Conservation (phyloP, 2,329 filamentous ascomycete species). For the Fusarium aywerte region DNA sequence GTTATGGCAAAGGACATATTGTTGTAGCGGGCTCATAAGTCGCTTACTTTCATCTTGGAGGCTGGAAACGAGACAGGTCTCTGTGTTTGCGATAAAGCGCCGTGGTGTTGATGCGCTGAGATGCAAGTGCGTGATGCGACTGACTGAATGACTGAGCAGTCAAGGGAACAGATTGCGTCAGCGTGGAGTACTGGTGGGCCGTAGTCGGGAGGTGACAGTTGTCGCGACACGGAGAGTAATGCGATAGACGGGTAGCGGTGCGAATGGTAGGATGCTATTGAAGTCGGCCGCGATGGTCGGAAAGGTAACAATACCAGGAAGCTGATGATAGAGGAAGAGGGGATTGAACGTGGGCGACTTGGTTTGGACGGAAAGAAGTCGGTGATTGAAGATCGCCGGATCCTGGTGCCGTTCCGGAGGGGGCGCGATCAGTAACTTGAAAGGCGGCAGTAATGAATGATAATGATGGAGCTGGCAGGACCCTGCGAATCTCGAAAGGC, state of each 20-base stretch:
- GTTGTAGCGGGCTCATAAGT: background rate
- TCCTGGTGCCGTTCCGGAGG: constrained; percentile 37
- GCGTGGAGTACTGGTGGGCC: constrained; percentile 46
- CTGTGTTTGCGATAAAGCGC: constrained; percentile 2
- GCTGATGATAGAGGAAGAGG: constrained; percentile 25
- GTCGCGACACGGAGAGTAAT: constrained; percentile 35
- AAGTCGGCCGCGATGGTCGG: constrained; percentile 19
- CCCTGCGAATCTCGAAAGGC: constrained; percentile 32
- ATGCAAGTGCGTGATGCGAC: constrained; percentile 26
- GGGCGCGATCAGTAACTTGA: constrained; percentile 18
- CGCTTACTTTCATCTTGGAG: constrained; percentile 54
- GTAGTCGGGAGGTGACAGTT: constrained; percentile 30
- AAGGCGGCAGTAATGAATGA: constrained; percentile 2
- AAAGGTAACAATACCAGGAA: constrained; percentile 15
- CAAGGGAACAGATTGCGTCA: constrained; percentile 47
- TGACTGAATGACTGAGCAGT: constrained; percentile 27
- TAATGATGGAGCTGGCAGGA: constrained; percentile 2
- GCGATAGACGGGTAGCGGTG: constrained; percentile 3
- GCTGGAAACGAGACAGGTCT: constrained; percentile 3
- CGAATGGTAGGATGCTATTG: background rate
- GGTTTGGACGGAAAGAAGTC: constrained; percentile 21
- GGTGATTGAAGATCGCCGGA: constrained; percentile 38
- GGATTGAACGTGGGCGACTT: constrained; percentile 9
- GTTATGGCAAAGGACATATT: constrained; percentile 6
- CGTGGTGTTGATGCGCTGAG: constrained; percentile 16